Evolutionary conservation across 2,329 filamentous ascomycete species (phyloP).

Genomic region (Mycosphaerelloides madeirae): DNA sequence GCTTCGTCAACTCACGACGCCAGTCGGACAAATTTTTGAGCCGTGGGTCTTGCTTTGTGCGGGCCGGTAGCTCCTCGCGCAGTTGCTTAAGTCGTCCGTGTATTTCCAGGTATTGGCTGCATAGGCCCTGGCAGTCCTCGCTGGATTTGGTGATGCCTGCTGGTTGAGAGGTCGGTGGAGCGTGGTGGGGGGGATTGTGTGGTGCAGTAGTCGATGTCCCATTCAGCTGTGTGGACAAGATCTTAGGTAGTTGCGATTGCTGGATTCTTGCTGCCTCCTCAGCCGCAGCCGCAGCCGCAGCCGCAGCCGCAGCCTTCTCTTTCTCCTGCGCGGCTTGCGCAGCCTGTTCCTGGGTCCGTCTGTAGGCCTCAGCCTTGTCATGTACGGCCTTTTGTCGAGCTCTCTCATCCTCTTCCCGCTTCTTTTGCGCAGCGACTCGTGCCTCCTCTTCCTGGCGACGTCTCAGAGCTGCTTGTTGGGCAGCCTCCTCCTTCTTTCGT

Average conservation of each 20-base stretch:
- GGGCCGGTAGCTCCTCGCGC: slow-evolving; percentile 36
- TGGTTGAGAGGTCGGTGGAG: too few species aligned
- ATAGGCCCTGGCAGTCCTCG: slow-evolving; percentile 2
- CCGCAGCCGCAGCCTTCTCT: too few species aligned
- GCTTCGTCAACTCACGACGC: slow-evolving; percentile 46
- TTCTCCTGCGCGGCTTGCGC: slow-evolving; percentile 4
- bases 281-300: slow-evolving; percentile 5
- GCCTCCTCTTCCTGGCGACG: slow-evolving; percentile 5
- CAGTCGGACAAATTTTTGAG: slow-evolving; percentile 60
- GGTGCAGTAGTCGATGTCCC: not conserved
- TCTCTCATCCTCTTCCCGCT: slow-evolving; percentile 3
- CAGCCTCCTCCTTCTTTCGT: slow-evolving; percentile 8
- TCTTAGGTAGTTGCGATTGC: slow-evolving; percentile 1
- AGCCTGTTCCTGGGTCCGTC: slow-evolving; percentile 7
- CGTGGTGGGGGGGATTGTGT: too few species aligned
- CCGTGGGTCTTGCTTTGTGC: slow-evolving; percentile 35
- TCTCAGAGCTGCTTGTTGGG: slow-evolving; percentile 1
- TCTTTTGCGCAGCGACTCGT: slow-evolving; percentile 6
- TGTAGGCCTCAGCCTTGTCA: slow-evolving; percentile 3
- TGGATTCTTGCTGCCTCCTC: slow-evolving; percentile 2
- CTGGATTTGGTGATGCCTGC: too few species aligned
- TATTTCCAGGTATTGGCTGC: slow-evolving; percentile 8
- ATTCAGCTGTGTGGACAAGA: not conserved
- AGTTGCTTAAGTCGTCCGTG: slow-evolving; percentile 55
- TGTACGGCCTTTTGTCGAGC: slow-evolving; percentile 1